phyloP scores from a whole-genome alignment of 2,329 filamentous ascomycete species.

The Scedosporium minutisporum region DNA sequence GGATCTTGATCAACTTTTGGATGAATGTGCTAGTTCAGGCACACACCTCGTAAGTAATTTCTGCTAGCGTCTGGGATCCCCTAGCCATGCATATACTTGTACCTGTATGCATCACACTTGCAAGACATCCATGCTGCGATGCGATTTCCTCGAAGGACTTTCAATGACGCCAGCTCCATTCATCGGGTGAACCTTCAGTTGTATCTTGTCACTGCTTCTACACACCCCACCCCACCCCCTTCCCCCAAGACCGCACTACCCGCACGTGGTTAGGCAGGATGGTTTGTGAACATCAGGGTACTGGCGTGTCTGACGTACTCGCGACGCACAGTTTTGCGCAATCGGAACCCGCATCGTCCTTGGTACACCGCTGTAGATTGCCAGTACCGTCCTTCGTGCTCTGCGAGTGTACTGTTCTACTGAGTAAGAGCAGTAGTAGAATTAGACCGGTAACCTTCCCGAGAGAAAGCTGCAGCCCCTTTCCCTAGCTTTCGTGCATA shows the following conservation, averaged over 20 bases:
- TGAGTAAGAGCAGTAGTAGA: neutral
- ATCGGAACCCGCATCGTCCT: neutral
- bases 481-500: neutral
- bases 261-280: neutral
- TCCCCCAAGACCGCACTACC: neutral
- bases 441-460: neutral
- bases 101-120: neutral
- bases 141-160: neutral
- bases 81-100: neutral
- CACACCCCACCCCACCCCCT: neutral
- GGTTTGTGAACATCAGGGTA: neutral
- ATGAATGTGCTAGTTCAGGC: too few species aligned
- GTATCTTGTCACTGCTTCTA: neutral
- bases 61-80: neutral
- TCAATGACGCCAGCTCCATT: too few species aligned
- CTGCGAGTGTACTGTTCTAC: too few species aligned
- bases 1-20: too few species aligned
- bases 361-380: too few species aligned
- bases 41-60: neutral
- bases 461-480: conserved; percentile 1
- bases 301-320: neutral
- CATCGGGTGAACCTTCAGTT: too few species aligned
- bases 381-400: too few species aligned
- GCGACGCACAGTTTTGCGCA: neutral
- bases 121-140: neutral